Conservation (phyloP, 2,329 filamentous ascomycete species). For the Dothidotthia symphoricarpi region DNA sequence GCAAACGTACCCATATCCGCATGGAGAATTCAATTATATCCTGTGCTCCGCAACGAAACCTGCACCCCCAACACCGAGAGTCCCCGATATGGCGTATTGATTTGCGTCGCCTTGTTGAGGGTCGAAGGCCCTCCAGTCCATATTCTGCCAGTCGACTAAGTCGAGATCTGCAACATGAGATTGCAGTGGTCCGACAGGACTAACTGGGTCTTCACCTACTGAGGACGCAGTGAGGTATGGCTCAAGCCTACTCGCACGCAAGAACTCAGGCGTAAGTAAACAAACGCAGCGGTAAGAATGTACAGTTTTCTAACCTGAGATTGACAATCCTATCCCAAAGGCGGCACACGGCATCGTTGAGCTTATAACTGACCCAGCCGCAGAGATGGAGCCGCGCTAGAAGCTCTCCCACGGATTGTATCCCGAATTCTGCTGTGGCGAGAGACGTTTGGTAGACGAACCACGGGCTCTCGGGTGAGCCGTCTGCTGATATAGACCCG, state of each 20-base stretch:
- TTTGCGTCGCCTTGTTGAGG: no score
- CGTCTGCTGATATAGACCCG: slow-evolving; percentile 37
- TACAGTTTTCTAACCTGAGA: slow-evolving; percentile 38
- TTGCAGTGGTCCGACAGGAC: slow-evolving; percentile 32
- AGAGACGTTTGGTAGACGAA: slow-evolving; percentile 35
- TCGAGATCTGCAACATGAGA: slow-evolving; percentile 28
- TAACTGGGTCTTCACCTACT: slow-evolving; percentile 17
- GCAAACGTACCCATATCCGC: no score
- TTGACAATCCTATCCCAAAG: slow-evolving; percentile 34
- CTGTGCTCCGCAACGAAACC: no score
- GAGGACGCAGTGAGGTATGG: slow-evolving; percentile 21
- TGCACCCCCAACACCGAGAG: no score
- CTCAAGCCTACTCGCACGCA: slow-evolving; percentile 24
- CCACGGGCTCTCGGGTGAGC: slow-evolving; percentile 32
- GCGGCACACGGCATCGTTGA: slow-evolving; percentile 30
- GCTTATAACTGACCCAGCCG: slow-evolving; percentile 41
- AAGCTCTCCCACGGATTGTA: slow-evolving; percentile 23
- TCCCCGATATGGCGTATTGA: no score
- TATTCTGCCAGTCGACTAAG: slow-evolving; percentile 33
- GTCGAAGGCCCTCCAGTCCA: slow-evolving; percentile 25
- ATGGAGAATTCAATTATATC: no score
- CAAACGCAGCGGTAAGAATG: slow-evolving; percentile 24
- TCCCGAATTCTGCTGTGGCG: slow-evolving; percentile 34
- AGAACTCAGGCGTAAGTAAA: slow-evolving; percentile 36
- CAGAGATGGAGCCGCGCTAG: slow-evolving; percentile 35